Evolutionary conservation across 306 rosid genomes (phyloP).

Genomic region (Calophaca sinica): DNA sequence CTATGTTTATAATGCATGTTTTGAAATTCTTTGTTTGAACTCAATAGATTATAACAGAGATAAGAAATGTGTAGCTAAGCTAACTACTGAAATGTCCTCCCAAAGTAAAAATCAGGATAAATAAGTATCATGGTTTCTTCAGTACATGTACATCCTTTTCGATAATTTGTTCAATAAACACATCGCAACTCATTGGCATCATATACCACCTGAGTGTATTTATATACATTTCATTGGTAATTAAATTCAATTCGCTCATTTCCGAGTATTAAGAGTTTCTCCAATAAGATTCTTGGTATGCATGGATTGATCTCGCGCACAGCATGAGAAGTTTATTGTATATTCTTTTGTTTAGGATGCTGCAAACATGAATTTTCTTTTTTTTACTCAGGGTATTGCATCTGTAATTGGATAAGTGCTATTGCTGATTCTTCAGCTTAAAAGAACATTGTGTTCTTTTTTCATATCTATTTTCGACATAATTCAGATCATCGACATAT

Average conservation of each 20-base stretch:
- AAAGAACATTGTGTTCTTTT: not conserved
- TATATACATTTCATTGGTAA: too few relatives aligned
- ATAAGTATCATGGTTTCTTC: too few relatives aligned
- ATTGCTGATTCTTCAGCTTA: slow-evolving; percentile 1
- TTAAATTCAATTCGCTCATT: not conserved
- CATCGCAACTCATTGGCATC: too few relatives aligned
- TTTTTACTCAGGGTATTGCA: not conserved
- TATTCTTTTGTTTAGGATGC: not conserved
- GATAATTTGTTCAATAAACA: too few relatives aligned
- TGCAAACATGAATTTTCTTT: slow-evolving; percentile 2
- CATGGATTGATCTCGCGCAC: not conserved
- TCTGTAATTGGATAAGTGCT: not conserved
- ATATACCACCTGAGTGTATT: too few relatives aligned
- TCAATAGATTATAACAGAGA: too few relatives aligned
- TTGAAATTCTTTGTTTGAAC: too few relatives aligned
- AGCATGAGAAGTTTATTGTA: slow-evolving; percentile 1
- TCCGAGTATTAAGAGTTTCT: not conserved
- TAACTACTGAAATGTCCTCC: too few relatives aligned
- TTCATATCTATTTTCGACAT: slow-evolving; percentile 1
- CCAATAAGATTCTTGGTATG: not conserved
- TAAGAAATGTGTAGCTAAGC: too few relatives aligned
- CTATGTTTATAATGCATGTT: too few relatives aligned
- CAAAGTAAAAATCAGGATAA: too few relatives aligned
- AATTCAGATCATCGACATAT: not conserved
- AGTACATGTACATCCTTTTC: too few relatives aligned